Conservation (phyloP, 106 monocot genomes). For the Dioscorea alata region DNA sequence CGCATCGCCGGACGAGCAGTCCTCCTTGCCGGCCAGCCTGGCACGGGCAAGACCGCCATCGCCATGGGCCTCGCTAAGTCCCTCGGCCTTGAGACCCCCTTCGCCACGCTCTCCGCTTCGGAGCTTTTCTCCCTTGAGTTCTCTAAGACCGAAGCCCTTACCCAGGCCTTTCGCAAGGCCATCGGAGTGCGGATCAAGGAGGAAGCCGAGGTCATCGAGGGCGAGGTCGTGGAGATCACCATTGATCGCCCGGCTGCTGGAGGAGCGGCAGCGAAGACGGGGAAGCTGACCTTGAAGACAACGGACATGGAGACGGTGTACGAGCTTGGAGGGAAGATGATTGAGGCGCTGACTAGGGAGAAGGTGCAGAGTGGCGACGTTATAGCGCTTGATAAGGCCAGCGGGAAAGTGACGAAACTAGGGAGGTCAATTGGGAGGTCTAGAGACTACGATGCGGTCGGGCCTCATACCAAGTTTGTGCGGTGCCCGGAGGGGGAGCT, state of each 20-base stretch:
- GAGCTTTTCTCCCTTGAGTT: constrained; percentile 87
- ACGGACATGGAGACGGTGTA: constrained; percentile 85
- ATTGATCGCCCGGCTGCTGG: constrained; percentile 68
- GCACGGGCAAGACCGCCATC: constrained; percentile 89
- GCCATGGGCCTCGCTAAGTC: constrained; percentile 92
- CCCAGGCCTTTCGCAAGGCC: constrained; percentile 71
- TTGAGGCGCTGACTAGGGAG: constrained; percentile 83
- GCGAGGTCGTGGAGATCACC: constrained; percentile 87
- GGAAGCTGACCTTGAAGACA: constrained; percentile 63
- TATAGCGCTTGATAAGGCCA: constrained; percentile 56
- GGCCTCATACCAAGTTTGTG: constrained; percentile 80
- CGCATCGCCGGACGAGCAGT: constrained; percentile 78
- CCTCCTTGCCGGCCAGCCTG: constrained; percentile 92
- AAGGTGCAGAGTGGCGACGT: constrained; percentile 88
- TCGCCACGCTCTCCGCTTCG: constrained; percentile 59
- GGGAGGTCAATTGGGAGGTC: constrained; percentile 61
- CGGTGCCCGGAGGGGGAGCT: constrained; percentile 93
- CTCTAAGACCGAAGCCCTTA: constrained; percentile 86
- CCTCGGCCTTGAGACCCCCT: constrained; percentile 80
- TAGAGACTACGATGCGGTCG: constrained; percentile 71
- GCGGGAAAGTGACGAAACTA: constrained; percentile 72
- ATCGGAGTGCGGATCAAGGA: constrained; percentile 97
- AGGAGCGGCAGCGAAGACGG: constrained; percentile 37
- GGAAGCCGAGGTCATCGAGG: constrained; percentile 98
- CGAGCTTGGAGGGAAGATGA: constrained; percentile 92